Evolutionary conservation across 2,329 filamentous ascomycete genomes (phyloP).

Genomic region (Onygenales sp.): DNA sequence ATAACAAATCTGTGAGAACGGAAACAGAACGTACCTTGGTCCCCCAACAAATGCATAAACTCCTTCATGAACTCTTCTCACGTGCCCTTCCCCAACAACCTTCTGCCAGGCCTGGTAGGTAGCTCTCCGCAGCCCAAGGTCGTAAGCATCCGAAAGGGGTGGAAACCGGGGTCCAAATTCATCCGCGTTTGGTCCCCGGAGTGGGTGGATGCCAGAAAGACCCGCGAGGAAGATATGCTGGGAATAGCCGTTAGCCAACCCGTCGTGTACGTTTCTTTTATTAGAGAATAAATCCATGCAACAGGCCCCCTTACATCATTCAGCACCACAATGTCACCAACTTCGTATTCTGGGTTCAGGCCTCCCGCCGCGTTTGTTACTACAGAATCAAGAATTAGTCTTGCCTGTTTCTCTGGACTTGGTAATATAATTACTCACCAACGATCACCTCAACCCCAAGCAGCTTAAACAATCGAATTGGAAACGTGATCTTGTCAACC

Average conservation of each 20-base stretch:
- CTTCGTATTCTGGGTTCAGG: slow-evolving; percentile 52
- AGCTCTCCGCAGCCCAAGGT: slow-evolving; percentile 49
- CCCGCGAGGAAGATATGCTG: slow-evolving; percentile 57
- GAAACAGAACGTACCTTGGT: slow-evolving; percentile 41
- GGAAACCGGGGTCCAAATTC: slow-evolving; percentile 56
- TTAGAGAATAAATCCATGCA: background rate
- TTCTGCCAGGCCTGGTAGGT: slow-evolving; percentile 50
- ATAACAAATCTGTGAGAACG: background rate
- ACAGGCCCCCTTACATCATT: slow-evolving; percentile 43
- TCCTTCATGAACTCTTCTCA: slow-evolving; percentile 51
- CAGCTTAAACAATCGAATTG: slow-evolving; percentile 54
- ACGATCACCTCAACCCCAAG: slow-evolving; percentile 53
- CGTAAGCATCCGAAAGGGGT: slow-evolving; percentile 56
- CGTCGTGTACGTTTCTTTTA: background rate
- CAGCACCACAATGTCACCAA: slow-evolving; percentile 56
- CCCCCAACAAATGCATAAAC: slow-evolving; percentile 58
- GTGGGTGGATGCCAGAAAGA: slow-evolving; percentile 50
- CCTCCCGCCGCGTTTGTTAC: slow-evolving; percentile 61
- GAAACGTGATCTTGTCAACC: slow-evolving; percentile 54
- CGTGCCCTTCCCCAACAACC: slow-evolving; percentile 35
- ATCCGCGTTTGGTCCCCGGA: slow-evolving; percentile 53
- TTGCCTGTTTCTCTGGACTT: background rate
- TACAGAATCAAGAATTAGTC: slow-evolving; percentile 15
- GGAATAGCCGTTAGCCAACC: slow-evolving; percentile 13
- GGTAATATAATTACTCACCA: slow-evolving; percentile 26